A percentile compares a stretch with the other conserved stretches of the same genome.
Conservation (phyloP, 2,329 filamentous ascomycete species). For the Calonectria pteridis region DNA sequence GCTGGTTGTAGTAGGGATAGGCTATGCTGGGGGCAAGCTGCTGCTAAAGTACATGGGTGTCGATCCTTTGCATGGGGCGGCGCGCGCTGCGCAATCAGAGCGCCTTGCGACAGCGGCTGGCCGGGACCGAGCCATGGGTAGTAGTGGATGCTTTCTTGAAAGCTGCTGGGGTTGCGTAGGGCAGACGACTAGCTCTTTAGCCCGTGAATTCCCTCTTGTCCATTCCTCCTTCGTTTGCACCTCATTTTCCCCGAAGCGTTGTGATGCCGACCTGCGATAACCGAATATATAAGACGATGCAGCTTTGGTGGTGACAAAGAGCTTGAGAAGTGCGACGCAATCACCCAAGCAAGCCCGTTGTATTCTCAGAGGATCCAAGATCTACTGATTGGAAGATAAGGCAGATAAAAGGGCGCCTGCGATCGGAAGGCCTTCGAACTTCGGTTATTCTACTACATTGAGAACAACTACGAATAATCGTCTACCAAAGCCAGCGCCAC, state of each 20-base stretch:
- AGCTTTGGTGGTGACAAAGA: background rate
- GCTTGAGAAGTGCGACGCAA: background rate
- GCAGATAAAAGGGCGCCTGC: background rate
- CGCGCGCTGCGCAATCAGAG: background rate
- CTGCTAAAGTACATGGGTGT: background rate
- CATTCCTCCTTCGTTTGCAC: background rate
- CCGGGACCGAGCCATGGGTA: conserved; percentile 6
- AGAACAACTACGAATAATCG: background rate
- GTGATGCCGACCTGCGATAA: background rate
- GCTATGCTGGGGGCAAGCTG: background rate
- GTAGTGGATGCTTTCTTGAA: background rate
- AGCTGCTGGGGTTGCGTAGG: background rate
- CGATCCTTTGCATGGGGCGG: background rate
- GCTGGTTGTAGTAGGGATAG: background rate
- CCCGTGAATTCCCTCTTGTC: background rate
- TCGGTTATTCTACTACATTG: background rate
- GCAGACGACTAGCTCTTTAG: background rate
- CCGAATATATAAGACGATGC: background rate
- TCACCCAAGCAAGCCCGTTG: background rate
- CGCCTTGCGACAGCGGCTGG: background rate
- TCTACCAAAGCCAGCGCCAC: conserved; percentile 12
- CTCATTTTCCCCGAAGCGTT: background rate
- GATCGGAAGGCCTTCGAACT: background rate
- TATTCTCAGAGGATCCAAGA: no score
- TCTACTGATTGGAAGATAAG: background rate